phyloP scores from a whole-genome alignment of 2,329 filamentous ascomycete species.

The Fusarium protoensiforme region DNA sequence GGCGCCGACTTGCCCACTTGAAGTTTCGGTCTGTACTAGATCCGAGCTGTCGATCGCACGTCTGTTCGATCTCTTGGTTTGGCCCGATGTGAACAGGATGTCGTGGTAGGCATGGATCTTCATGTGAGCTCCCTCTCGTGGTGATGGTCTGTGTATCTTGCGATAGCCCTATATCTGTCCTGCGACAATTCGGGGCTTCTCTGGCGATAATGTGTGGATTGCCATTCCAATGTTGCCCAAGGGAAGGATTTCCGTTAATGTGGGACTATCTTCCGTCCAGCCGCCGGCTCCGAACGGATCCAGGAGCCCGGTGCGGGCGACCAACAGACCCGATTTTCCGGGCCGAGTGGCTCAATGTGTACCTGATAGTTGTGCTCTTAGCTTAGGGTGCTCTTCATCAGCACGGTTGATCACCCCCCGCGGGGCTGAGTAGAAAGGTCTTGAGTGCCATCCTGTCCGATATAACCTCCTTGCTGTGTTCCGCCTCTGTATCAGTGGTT shows the following conservation, averaged over 20 bases:
- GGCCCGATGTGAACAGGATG: neutral
- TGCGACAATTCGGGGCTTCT: conserved; percentile 8
- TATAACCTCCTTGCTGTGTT: neutral
- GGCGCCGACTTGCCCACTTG: neutral
- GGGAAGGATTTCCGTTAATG: neutral
- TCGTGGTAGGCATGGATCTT: conserved; percentile 29
- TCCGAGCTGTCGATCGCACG: neutral
- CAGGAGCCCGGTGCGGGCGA: neutral
- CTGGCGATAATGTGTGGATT: conserved; percentile 9
- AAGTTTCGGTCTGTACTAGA: neutral
- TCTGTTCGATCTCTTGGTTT: neutral
- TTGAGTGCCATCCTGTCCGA: neutral
- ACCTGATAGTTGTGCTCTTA: neutral
- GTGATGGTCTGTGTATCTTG: neutral
- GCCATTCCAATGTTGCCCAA: conserved; percentile 21
- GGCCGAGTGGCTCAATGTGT: neutral
- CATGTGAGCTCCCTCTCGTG: neutral
- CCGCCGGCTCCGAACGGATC: neutral
- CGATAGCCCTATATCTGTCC: neutral
- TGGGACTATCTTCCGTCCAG: neutral
- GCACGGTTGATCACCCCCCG: neutral
- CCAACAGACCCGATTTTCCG: neutral
- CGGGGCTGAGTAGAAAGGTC: neutral
- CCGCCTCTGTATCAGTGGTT: neutral
- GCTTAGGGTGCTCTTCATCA: neutral